Conservation (phyloP, 345 rosid species). For the Jatropha curcas region DNA sequence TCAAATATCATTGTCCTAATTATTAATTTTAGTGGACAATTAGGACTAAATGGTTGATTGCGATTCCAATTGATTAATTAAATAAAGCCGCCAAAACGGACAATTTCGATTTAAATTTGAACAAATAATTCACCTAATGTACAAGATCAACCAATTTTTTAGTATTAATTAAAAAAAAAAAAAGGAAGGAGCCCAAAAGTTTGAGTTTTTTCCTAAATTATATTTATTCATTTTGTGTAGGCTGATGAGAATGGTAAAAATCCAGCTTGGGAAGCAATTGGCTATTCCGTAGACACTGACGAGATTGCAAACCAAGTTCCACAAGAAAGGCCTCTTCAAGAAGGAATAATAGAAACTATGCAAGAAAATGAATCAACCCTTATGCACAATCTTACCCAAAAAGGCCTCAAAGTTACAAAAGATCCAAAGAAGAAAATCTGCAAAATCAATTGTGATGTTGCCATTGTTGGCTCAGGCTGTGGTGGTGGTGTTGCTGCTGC, state of each 20-base stretch:
- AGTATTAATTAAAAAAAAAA: no score
- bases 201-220: no score
- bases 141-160: no score
- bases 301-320: constrained; percentile 12
- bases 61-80: no score
- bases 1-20: constrained; percentile 19
- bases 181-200: no score
- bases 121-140: no score
- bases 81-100: no score
- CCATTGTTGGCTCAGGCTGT: constrained; percentile 81
- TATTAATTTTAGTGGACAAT: background rate
- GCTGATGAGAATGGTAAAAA: constrained; percentile 58
- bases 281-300: constrained; percentile 38
- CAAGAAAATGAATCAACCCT: constrained; percentile 48
- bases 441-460: constrained; percentile 73
- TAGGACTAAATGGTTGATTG: background rate
- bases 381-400: constrained; percentile 44
- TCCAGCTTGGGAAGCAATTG: constrained; percentile 77
- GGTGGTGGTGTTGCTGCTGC: constrained; percentile 97
- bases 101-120: no score
- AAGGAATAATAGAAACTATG: constrained; percentile 64
- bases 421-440: constrained; percentile 29
- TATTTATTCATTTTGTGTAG: constrained; percentile 35
- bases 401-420: constrained; percentile 51
- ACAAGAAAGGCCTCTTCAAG: constrained; percentile 64